Evolutionary conservation across 2,329 filamentous ascomycete species (phyloP).

Genomic region (Cercospora nicotianae): DNA sequence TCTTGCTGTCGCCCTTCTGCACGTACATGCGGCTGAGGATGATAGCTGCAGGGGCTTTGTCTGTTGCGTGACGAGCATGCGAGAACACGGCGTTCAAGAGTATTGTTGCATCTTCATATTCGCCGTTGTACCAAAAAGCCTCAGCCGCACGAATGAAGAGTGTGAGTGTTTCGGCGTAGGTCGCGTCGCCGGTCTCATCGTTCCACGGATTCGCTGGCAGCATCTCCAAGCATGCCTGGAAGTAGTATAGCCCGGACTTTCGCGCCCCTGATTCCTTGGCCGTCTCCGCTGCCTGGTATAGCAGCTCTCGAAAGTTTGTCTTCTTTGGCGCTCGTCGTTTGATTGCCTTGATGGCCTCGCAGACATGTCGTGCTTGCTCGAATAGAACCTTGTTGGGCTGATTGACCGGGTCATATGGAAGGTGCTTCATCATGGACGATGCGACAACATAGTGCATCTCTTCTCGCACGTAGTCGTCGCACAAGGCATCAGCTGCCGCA

Average conservation of each 20-base stretch:
- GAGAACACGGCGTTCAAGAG: slow-evolving; percentile 70
- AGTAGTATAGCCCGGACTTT: slow-evolving; percentile 79
- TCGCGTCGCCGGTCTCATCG: slow-evolving; percentile 65
- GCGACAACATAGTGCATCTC: slow-evolving; percentile 93
- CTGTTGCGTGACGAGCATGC: slow-evolving; percentile 68
- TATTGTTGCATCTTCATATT: slow-evolving; percentile 65
- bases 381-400: slow-evolving; percentile 56
- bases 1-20: slow-evolving; percentile 68
- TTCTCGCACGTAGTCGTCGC: slow-evolving; percentile 63
- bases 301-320: slow-evolving; percentile 64
- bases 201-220: slow-evolving; percentile 79
- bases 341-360: slow-evolving; percentile 73
- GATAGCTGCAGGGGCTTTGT: slow-evolving; percentile 79
- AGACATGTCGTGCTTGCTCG: slow-evolving; percentile 77
- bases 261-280: slow-evolving; percentile 81
- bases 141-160: slow-evolving; percentile 78
- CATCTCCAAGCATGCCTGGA: slow-evolving; percentile 72
- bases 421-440: slow-evolving; percentile 74
- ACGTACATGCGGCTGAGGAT: slow-evolving; percentile 77
- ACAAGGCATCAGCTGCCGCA: slow-evolving; percentile 70
- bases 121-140: slow-evolving; percentile 75
- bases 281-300: slow-evolving; percentile 75
- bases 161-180: slow-evolving; percentile 81
- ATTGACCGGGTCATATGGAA: slow-evolving; percentile 58
- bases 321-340: slow-evolving; percentile 59